These are phyloP conservation scores for Citrus reticulata DNA, from an alignment of 345 rosid species.

Conservation along the genomic window DNA sequence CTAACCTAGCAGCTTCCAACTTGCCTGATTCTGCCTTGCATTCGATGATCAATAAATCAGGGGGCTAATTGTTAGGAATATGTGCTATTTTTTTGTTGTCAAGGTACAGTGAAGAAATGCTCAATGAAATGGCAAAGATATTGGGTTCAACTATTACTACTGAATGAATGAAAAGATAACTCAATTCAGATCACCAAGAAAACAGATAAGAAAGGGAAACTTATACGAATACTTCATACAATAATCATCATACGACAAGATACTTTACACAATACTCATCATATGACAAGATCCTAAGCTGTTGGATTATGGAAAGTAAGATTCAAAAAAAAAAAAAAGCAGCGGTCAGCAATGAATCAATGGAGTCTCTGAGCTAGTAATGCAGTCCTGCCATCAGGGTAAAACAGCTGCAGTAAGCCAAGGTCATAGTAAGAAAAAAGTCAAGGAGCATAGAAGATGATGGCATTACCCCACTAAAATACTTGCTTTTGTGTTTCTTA, in stretches of 20 bases:
- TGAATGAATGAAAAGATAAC: not conserved
- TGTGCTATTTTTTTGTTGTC: not conserved
- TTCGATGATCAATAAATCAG: not conserved
- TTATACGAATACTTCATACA: too few relatives aligned
- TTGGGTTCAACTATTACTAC: not conserved
- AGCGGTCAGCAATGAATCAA: not conserved
- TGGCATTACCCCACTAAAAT: not conserved
- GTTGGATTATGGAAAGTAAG: not conserved
- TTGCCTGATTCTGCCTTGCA: not conserved
- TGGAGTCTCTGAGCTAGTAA: not conserved
- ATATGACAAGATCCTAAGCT: not conserved
- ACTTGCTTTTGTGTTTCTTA: too few relatives aligned
- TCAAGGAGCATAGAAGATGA: not conserved
- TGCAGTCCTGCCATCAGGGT: not conserved
- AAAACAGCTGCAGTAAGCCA: not conserved
- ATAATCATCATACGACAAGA: not conserved
- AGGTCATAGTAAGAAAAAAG: not conserved
- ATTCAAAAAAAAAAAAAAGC: not conserved
- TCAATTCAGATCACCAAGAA: not conserved
- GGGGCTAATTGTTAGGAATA: not conserved
- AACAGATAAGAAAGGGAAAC: too few relatives aligned
- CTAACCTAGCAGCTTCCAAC: not conserved
- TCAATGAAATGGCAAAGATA: not conserved
- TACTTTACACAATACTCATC: not conserved
- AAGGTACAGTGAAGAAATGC: not conserved